These are phyloP conservation scores for Calamus simplicifolius DNA, from an alignment of 176 grass and related monocot species.

Conservation along the genomic window DNA sequence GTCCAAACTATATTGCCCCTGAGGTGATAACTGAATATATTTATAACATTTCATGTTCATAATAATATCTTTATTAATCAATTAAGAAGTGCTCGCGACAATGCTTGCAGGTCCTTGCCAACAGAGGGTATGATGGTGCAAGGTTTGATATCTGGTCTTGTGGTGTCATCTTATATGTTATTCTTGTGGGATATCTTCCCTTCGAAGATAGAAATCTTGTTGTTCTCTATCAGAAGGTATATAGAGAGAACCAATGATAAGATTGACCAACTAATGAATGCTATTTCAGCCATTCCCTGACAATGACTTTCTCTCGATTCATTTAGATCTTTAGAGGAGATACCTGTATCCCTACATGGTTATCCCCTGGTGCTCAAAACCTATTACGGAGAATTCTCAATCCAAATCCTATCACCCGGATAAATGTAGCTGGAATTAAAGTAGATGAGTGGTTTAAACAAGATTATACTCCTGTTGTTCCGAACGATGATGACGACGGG, in stretches of 20 bases:
- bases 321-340: constrained; percentile 65
- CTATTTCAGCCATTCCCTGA: neutral
- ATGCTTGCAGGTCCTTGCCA: constrained; percentile 64
- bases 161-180: constrained; percentile 84
- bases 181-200: constrained; percentile 77
- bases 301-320: constrained; percentile 10
- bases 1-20: constrained; percentile 90
- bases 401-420: constrained; percentile 61
- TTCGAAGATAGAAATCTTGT: constrained; percentile 73
- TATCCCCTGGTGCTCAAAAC: constrained; percentile 61
- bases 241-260: constrained; percentile 22
- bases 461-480: constrained; percentile 52
- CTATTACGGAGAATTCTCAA: constrained; percentile 65
- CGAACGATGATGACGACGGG: constrained; percentile 45
- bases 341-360: constrained; percentile 78
- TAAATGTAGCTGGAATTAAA: constrained; percentile 61
- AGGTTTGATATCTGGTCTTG: constrained; percentile 91
- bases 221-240: constrained; percentile 43
- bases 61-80: neutral
- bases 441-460: constrained; percentile 79
- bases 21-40: constrained; percentile 34
- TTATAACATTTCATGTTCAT: too few relatives aligned
- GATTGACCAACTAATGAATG: too few relatives aligned
- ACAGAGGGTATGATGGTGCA: constrained; percentile 85
- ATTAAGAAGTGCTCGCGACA: constrained; percentile 13